Evolutionary conservation across 768 basidiomycete species (phyloP).

Genomic region (Boletus sp.): DNA sequence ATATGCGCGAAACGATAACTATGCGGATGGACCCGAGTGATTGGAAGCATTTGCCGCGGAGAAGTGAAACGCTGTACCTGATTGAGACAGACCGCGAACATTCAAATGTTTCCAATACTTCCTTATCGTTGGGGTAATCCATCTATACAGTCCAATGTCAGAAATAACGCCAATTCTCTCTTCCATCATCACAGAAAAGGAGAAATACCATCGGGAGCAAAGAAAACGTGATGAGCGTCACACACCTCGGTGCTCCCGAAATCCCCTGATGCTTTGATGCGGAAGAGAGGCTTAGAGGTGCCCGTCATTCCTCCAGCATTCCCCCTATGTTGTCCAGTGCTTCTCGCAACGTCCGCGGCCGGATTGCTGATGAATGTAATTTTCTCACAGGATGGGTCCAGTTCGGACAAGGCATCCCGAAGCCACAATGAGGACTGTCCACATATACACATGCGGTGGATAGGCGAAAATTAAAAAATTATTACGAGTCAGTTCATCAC

Average conservation of each 20-base stretch:
- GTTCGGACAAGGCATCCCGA: constrained; percentile 85
- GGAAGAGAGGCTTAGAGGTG: constrained; percentile 57
- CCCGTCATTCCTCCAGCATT: neutral
- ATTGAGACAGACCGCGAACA: constrained; percentile 66
- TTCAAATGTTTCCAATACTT: constrained; percentile 89
- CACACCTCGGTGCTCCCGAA: constrained; percentile 84
- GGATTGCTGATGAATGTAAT: constrained; percentile 83
- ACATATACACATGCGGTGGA: constrained; percentile 11
- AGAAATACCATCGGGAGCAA: neutral
- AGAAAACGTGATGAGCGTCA: neutral
- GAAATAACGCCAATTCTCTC: neutral
- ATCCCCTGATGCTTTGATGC: constrained; percentile 77
- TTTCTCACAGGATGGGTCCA: constrained; percentile 85
- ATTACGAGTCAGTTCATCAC: neutral
- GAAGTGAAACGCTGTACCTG: constrained; percentile 48
- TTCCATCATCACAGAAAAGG: neutral
- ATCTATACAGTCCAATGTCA: constrained; percentile 50
- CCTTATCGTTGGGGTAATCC: constrained; percentile 93
- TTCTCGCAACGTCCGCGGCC: constrained; percentile 31
- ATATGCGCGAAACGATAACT: constrained; percentile 89
- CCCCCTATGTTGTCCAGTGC: constrained; percentile 13
- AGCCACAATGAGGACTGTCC: constrained; percentile 81
- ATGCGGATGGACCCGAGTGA: constrained; percentile 2
- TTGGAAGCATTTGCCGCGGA: neutral
- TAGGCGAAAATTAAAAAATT: neutral